Evolutionary conservation across 176 grass and related monocot species (phyloP).

Genomic region (Chrysopogon serrulatus): DNA sequence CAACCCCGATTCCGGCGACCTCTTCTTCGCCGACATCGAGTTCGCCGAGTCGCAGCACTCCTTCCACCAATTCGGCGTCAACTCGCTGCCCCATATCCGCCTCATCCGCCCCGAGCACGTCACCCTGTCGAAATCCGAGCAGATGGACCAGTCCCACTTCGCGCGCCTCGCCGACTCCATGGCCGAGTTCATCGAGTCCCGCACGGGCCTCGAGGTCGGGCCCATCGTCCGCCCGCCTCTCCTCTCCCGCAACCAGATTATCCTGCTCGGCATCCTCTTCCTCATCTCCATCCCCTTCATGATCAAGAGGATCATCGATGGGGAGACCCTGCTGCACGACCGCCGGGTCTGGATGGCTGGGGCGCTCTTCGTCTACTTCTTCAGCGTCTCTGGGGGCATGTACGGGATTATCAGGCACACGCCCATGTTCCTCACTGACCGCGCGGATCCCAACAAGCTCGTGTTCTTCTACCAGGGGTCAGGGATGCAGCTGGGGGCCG

Average conservation of each 20-base stretch:
- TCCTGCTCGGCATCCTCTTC: slow-evolving; percentile 46
- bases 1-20: slow-evolving; percentile 49
- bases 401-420: slow-evolving; percentile 86
- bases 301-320: slow-evolving; percentile 67
- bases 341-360: slow-evolving; percentile 64
- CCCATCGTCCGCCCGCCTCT: slow-evolving; percentile 80
- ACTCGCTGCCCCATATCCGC: slow-evolving; percentile 72
- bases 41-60: slow-evolving; percentile 85
- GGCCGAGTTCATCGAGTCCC: slow-evolving; percentile 81
- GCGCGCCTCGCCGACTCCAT: slow-evolving; percentile 82
- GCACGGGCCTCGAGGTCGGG: slow-evolving; percentile 66
- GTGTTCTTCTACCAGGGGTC: slow-evolving; percentile 96
- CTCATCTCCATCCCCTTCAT: slow-evolving; percentile 60
- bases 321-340: slow-evolving; percentile 83
- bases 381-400: slow-evolving; percentile 93
- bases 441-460: slow-evolving; percentile 67
- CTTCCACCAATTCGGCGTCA: slow-evolving; percentile 81
- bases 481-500: slow-evolving; percentile 81
- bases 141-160: slow-evolving; percentile 91
- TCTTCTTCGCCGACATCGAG: slow-evolving; percentile 97
- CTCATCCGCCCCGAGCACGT: slow-evolving; percentile 55
- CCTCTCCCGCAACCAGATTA: slow-evolving; percentile 66
- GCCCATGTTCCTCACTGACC: slow-evolving; percentile 74
- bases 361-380: slow-evolving; percentile 85
- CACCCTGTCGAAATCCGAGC: slow-evolving; percentile 51